Percentiles rank a stretch among this genome's conserved stretches.
These are phyloP conservation scores for Neocallimastix lanati DNA, from an alignment of 192 early-diverging fungal genomes.

Conservation along the genomic window DNA sequence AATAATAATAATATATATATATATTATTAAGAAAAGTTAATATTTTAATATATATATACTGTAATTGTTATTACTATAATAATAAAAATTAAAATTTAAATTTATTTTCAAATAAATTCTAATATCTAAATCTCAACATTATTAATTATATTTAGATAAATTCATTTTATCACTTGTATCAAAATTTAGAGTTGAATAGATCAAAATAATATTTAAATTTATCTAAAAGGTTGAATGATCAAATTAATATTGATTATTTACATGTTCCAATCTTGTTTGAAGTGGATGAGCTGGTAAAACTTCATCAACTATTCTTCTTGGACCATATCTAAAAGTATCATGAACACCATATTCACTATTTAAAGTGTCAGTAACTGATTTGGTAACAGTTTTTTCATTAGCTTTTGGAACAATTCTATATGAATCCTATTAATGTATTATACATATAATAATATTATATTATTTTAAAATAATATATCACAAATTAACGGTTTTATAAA, in stretches of 20 bases:
- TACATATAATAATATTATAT: too few relatives aligned
- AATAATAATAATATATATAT: too few relatives aligned
- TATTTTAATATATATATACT: too few relatives aligned
- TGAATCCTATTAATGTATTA: neutral
- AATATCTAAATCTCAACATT: too few relatives aligned
- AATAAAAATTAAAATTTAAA: too few relatives aligned
- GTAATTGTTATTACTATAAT: too few relatives aligned
- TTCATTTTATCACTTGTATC: neutral
- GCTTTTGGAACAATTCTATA: neutral
- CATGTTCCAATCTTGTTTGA: constrained; percentile 50
- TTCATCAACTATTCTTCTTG: constrained; percentile 38
- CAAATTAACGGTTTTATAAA: too few relatives aligned
- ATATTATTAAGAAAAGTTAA: too few relatives aligned
- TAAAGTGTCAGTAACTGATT: neutral
- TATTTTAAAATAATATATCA: too few relatives aligned
- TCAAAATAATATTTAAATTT: neutral
- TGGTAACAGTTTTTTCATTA: neutral
- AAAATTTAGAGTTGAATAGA: neutral
- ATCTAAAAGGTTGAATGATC: neutral
- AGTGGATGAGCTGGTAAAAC: constrained; percentile 56
- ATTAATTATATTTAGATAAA: neutral
- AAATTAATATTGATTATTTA: constrained; percentile 5
- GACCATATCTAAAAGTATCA: constrained; percentile 63
- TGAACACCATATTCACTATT: constrained; percentile 51
- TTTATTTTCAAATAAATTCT: too few relatives aligned